Base-by-base conservation (phyloP, 495 filamentous ascomycete genomes). In the Hyaloscypha variabilis region DNA sequence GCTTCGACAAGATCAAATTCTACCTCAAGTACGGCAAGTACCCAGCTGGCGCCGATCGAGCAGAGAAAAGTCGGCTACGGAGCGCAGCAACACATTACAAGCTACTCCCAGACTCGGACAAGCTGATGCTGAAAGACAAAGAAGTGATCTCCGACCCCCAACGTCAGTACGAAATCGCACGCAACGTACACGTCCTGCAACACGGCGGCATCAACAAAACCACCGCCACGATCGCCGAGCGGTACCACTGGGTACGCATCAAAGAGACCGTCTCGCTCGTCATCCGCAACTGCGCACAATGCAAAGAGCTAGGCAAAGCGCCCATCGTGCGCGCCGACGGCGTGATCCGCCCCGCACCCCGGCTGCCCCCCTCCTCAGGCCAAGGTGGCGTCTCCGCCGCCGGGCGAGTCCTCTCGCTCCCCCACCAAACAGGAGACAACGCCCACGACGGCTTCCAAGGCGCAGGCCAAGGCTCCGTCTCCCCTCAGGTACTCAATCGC, bases 161-260 rank as follows among this genome's bases (percentile, higher is more conserved):
- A 74, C 85, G 88, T 68, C 95, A 99, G 77, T 96, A 96, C 77
- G 91, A 95, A 60, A 94, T 98, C 72, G 92, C 93, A 6, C 81
- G 88, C 39, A 78, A 81, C 39, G 82, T 93, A 14, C 95, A 99
- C 75, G 77, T 87, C 53, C 66, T 73, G 36, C 81, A 87, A n/a
- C 95, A 99, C 75, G 92, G 89, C 6, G 95, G 95, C 60, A 98
- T 99, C 77, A 99, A 99, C 82, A 98, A 97, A 77, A 97, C 94
- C 1, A 99, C 95, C 0, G 92, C 93, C 10, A 90, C 88, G 24
- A 97, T 99, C 67, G 93, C 95, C 2, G 90, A 97, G 75, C 90
- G 91, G 69, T 97, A 92, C 71, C 95, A 97, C 74, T 99, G 95
- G 95, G 94, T 96, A n/a, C 85, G 95, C 34, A 98, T 99, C 79